A percentile compares a stretch with the other conserved stretches of the same genome.
These are phyloP conservation scores for Ceraceosorus guamensis DNA, from an alignment of 1,284 basidiomycete species.

Conservation along the genomic window DNA sequence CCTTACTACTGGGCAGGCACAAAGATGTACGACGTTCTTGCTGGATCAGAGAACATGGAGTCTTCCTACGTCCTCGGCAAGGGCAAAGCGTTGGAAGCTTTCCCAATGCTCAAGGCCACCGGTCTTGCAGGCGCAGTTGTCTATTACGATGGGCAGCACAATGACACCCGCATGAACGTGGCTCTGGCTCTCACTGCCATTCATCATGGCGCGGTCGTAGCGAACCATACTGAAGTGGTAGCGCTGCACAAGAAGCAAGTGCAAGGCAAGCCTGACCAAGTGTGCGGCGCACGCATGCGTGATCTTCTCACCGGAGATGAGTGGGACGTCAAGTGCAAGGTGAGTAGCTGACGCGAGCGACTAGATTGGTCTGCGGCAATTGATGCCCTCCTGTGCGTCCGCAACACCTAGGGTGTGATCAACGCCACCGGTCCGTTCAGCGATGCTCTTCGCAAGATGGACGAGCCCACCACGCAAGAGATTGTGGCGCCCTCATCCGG, in stretches of 20 bases:
- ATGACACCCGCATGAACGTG: conserved; percentile 96
- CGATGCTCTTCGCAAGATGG: conserved; percentile 77
- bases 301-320: conserved; percentile 78
- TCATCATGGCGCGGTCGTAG: conserved; percentile 77
- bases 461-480: conserved; percentile 70
- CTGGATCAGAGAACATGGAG: conserved; percentile 96
- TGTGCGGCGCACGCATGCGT: conserved; percentile 69
- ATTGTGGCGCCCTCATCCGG: conserved; percentile 90
- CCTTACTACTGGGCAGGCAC: conserved; percentile 94
- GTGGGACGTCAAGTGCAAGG: conserved; percentile 72
- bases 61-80: conserved; percentile 80
- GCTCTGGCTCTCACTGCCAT: conserved; percentile 81
- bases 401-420: conserved; percentile 61
- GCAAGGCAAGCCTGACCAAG: conserved; percentile 55
- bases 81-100: conserved; percentile 83
- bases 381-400: background rate
- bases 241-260: conserved; percentile 61
- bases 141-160: conserved; percentile 98
- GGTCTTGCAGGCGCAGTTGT: conserved; percentile 89
- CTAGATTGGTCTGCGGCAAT: background rate
- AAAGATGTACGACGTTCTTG: conserved; percentile 92
- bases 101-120: conserved; percentile 92
- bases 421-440: conserved; percentile 95
- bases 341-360: background rate
- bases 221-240: conserved; percentile 85